Evolutionary conservation across 306 rosid genomes (phyloP), one percentile per base, ranked within the genome.

Genomic region (Prunus mira): DNA sequence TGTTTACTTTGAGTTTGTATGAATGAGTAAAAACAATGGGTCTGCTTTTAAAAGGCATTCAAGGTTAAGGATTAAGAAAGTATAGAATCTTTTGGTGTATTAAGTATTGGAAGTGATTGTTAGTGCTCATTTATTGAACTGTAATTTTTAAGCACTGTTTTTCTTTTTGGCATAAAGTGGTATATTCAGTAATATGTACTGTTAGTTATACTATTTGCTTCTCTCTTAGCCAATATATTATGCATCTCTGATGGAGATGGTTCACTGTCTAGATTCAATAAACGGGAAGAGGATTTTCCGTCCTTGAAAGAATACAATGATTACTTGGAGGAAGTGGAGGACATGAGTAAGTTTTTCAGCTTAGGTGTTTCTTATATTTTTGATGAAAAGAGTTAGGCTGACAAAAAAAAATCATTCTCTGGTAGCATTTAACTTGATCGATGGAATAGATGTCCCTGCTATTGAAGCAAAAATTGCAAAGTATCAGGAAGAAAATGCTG

Each of bases 321-420:
- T 83, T 94, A 90, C 76, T 79, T 90, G 91, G 98, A 94, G 86
- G 98, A 94, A 88, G 98, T 91, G 69, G 98, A 94, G 75, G 93
- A 91, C 79, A 90, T 87, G 96, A 87, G 97, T 89, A 87, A 75
- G 98, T 80, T 69, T 72, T 74, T 47, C 18, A 51, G 41, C 9
- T 52, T 50, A 15, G 8, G 10, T 18, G 34, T 78, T 47, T 11
- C 65, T 71, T n/a, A 20, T 76, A 55, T 72, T 78, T 61, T 30
- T 11, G 46, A 17, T 65, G 25, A 20, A 76, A 5, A 54, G 9
- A 38, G 66, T 50, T 78, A 55, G 62, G 49, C 52, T 77, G 70
- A 71, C 32, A 38, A 17, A 67, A 73, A 43, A 32, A 78, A 66
- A 60, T 1, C 14, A 18, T 71, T 65, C n/a, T 68, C 38, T 50